Base-by-base conservation (phyloP, 78 protist species). In the Chrysochromulina tobinii region DNA sequence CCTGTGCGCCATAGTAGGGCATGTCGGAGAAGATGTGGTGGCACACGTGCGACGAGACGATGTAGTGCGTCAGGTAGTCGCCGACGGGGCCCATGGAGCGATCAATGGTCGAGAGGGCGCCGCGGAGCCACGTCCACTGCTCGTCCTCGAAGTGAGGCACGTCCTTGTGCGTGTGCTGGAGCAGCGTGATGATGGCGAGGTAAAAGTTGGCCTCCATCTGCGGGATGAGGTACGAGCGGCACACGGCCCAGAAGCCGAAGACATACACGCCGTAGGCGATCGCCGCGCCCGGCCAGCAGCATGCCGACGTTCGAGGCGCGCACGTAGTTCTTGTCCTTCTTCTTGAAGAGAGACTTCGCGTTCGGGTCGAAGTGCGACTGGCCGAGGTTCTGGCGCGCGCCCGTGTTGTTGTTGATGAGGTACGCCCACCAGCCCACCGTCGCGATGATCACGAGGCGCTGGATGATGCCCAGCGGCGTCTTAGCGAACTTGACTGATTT, bases 21-120 rank as follows among this genome's bases (percentile, higher is more conserved):
- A 96, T 90, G n/a, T 88, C 57, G 81, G 93, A 91, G 90, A 92
- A 94, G 84, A 96, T 23, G 89, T 96, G 98, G 79, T 96, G 98
- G 4, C 59, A 61, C 48, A 96, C 97, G 92, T 96, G 98, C 18
- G 96, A 85, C 81, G 91, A 94, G 48, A 68, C 50, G 67, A 96
- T 96, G 92, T 95, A 92, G 94, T 96, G 96, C 81, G 88, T 86
- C 87, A 48, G 18, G 48, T 38, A 81, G 87, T 95, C 90, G 67
- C 94, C 72, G 17, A 20, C n/a, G 67, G 50, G 25, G 64, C 89
- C 92, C 61, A 93, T 50, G 48, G 81, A 50, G 72, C 96, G 92
- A 89, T 95, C 96, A n/a, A 94, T 53, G 59, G 96, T 95, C 20
- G 73, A 1, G 77, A 95, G 67, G 3, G 94, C 95, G 20, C 96